phyloP scores from a whole-genome alignment of 1,139 yeast species.

The Hansenula lynferdii region DNA sequence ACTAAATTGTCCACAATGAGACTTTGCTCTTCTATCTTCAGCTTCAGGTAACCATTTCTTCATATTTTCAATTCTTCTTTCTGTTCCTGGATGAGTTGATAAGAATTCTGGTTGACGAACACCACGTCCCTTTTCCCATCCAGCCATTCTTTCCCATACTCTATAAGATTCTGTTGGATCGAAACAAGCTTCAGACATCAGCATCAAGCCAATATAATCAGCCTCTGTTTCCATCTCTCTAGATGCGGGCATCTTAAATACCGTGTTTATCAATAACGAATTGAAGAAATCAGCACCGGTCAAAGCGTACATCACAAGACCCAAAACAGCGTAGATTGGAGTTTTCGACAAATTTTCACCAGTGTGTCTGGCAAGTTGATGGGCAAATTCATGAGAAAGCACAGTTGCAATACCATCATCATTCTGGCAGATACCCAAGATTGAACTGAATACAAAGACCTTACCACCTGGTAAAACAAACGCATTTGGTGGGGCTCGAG shows the following conservation, averaged over 20 bases:
- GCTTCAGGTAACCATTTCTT: conserved; percentile 72
- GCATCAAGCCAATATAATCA: conserved; percentile 86
- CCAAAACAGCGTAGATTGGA: conserved; percentile 51
- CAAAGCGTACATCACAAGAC: conserved; percentile 42
- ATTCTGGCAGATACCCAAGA: conserved; percentile 71
- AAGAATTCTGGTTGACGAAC: conserved; percentile 53
- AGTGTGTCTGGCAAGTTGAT: conserved; percentile 88
- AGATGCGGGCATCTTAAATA: conserved; percentile 76
- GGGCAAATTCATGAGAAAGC: conserved; percentile 87
- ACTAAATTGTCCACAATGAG: conserved; percentile 11
- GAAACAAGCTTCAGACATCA: conserved; percentile 88
- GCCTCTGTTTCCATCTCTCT: conserved; percentile 96
- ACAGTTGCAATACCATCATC: conserved; percentile 95
- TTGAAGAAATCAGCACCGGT: conserved; percentile 52
- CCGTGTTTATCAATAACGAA: conserved; percentile 50
- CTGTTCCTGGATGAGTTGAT: conserved; percentile 89
- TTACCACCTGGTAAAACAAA: conserved; percentile 95
- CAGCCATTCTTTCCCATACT: conserved; percentile 81
- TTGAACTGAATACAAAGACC: conserved; percentile 81
- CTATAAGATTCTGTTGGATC: conserved; percentile 66
- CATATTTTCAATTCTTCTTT: conserved; percentile 65
- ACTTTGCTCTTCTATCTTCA: conserved; percentile 7
- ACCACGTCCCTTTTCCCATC: conserved; percentile 39
- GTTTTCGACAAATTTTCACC: conserved; percentile 72
- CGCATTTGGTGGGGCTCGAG: conserved; percentile 80